These are phyloP conservation scores for Moniliophthora roreri DNA, from an alignment of 1,284 basidiomycete genomes.

Conservation along the genomic window DNA sequence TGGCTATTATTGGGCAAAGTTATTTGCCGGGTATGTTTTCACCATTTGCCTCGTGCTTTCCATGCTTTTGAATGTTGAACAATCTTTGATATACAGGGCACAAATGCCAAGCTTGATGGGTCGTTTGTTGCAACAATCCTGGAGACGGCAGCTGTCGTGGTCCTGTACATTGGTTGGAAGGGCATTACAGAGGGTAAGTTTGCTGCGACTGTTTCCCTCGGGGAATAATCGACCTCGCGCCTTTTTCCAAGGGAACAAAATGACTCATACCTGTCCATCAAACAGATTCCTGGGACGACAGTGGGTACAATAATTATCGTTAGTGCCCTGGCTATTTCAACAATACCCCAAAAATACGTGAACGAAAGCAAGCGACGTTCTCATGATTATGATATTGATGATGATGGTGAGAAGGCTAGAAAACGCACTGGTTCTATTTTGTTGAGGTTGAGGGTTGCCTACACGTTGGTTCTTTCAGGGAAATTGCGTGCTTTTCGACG, in stretches of 20 bases:
- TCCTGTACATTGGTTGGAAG: conserved; percentile 77
- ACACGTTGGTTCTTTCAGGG: too few species aligned
- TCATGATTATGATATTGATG: too few species aligned
- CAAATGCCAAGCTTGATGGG: conserved; percentile 70
- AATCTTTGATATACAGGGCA: conserved; percentile 38
- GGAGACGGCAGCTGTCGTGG: conserved; percentile 70
- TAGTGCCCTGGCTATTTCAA: too few species aligned
- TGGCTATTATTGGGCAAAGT: conserved; percentile 77
- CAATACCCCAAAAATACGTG: too few species aligned
- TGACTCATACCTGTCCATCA: not conserved
- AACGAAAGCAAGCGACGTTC: too few species aligned
- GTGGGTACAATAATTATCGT: conserved; percentile 25
- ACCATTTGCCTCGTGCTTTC: conserved; percentile 6
- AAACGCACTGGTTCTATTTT: too few species aligned
- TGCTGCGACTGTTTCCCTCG: not conserved
- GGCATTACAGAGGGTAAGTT: conserved; percentile 81
- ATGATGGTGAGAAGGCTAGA: too few species aligned
- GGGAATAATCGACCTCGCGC: not conserved
- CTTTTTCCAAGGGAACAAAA: not conserved
- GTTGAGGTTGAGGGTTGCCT: too few species aligned
- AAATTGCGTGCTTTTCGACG: too few species aligned
- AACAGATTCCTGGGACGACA: conserved; percentile 38
- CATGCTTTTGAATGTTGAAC: conserved; percentile 1
- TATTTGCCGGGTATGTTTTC: conserved; percentile 62
- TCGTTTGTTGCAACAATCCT: conserved; percentile 79